These are phyloP conservation scores for Rosa persica DNA, from an alignment of 306 rosid genomes.

Conservation along the genomic window DNA sequence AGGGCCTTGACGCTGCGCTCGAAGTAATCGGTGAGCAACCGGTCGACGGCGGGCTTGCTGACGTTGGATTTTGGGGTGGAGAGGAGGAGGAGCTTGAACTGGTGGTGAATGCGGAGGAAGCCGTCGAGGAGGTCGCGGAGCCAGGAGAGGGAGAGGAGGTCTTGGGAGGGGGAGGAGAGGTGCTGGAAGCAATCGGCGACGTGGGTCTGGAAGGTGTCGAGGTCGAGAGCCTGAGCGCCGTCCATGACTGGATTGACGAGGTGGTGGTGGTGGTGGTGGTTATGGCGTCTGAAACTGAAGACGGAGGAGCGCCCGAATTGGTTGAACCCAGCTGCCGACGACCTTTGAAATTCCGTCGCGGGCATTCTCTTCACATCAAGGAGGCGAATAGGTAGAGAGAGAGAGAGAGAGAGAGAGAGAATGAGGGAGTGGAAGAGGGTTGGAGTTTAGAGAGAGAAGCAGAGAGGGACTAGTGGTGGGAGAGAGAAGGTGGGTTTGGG, in stretches of 20 bases:
- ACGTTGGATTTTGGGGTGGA: slow-evolving; percentile 29
- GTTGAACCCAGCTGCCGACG: slow-evolving; percentile 26
- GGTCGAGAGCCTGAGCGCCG: slow-evolving; percentile 37
- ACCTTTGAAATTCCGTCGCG: slow-evolving; percentile 48
- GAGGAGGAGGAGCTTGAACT: slow-evolving; percentile 58
- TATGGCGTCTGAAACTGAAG: slow-evolving; percentile 41
- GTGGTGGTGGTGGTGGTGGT: too few species aligned
- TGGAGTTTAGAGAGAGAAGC: background rate
- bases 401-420: background rate
- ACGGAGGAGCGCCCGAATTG: slow-evolving; percentile 67
- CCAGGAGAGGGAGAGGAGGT: slow-evolving; percentile 71
- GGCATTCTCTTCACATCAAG: slow-evolving; percentile 51
- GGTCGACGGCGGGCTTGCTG: slow-evolving; percentile 50
- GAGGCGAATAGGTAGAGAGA: background rate
- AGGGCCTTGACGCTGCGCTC: slow-evolving; percentile 81
- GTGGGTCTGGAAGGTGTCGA: slow-evolving; percentile 61
- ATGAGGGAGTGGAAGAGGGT: background rate
- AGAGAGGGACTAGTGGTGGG: slow-evolving; percentile 6
- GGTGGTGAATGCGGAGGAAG: slow-evolving; percentile 63
- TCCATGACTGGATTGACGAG: slow-evolving; percentile 1
- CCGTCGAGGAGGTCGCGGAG: slow-evolving; percentile 64
- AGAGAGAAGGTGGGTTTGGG: slow-evolving; percentile 30
- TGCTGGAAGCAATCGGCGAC: slow-evolving; percentile 50
- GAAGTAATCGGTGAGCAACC: slow-evolving; percentile 66
- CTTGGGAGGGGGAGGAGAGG: slow-evolving; percentile 37